A percentile compares a stretch with the other conserved stretches of the same genome.
Conservation (phyloP, 768 basidiomycete genomes). For the Termitomyces eurrhizus region DNA sequence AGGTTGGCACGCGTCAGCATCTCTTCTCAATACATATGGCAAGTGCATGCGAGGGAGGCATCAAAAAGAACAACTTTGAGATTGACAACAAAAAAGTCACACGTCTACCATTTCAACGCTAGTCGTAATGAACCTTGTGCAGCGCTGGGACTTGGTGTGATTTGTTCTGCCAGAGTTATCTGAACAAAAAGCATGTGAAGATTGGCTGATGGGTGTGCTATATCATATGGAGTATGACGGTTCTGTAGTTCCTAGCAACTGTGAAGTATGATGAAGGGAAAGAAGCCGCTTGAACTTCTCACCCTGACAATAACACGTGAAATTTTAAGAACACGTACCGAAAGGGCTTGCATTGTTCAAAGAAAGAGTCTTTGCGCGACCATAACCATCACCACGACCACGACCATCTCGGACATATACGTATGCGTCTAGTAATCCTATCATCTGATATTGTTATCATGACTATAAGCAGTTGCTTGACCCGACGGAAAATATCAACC, state of each 20-base stretch:
- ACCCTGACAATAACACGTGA: background rate
- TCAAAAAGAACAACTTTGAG: too few relatives aligned
- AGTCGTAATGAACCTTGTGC: too few relatives aligned
- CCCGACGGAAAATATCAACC: too few relatives aligned
- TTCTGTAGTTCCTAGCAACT: background rate
- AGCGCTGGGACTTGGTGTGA: background rate
- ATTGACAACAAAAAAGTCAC: too few relatives aligned
- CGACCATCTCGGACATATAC: background rate
- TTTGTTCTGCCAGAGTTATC: background rate
- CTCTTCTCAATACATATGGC: background rate
- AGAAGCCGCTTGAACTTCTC: background rate
- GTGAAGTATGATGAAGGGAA: background rate
- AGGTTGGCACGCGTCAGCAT: background rate
- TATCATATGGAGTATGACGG: background rate
- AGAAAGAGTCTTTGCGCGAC: background rate
- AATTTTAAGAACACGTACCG: background rate
- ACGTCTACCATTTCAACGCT: background rate
- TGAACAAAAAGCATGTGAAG: background rate
- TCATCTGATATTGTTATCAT: too few relatives aligned
- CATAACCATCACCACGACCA: background rate
- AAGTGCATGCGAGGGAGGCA: background rate
- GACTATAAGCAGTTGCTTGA: too few relatives aligned
- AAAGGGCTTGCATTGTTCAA: background rate
- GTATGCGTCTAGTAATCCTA: too few relatives aligned
- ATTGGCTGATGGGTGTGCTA: background rate